Percentiles rank a stretch among this genome's conserved stretches.
These are phyloP conservation scores for Trichoderma atroviride DNA, from an alignment of 2,329 filamentous ascomycete genomes.

Conservation along the genomic window DNA sequence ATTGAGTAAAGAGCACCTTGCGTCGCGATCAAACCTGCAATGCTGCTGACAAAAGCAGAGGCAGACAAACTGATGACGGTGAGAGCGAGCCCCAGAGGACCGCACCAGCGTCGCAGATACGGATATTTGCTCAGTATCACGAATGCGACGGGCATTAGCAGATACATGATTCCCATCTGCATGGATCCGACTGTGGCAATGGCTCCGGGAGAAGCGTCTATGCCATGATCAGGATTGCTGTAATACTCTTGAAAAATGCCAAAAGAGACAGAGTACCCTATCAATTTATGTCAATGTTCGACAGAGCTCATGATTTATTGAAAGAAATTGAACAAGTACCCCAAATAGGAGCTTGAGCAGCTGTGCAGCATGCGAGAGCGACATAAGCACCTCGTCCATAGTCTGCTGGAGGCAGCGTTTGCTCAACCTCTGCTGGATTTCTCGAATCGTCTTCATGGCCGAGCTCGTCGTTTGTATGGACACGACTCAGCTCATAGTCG, in stretches of 20 bases:
- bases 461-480: not conserved
- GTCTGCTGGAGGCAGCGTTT: constrained; percentile 36
- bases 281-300: not conserved
- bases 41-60: constrained; percentile 55
- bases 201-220: constrained; percentile 55
- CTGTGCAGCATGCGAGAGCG: constrained; percentile 37
- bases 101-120: constrained; percentile 45
- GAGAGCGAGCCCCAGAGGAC: constrained; percentile 50
- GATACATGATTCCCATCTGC: constrained; percentile 56
- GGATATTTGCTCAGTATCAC: constrained; percentile 49
- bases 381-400: constrained; percentile 36
- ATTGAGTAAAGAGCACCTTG: constrained; percentile 65
- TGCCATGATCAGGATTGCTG: constrained; percentile 60
- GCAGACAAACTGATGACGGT: constrained; percentile 56
- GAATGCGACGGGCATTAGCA: constrained; percentile 54
- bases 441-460: not conserved
- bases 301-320: too few relatives aligned
- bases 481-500: not conserved
- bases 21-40: constrained; percentile 58
- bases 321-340: constrained; percentile 29
- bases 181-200: constrained; percentile 40
- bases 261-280: constrained; percentile 69
- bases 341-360: constrained; percentile 41
- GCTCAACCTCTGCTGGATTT: not conserved
- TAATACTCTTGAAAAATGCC: constrained; percentile 75